These are phyloP conservation scores for Colletotrichum echinochloae DNA, from an alignment of 2,329 filamentous ascomycete species.

Conservation along the genomic window DNA sequence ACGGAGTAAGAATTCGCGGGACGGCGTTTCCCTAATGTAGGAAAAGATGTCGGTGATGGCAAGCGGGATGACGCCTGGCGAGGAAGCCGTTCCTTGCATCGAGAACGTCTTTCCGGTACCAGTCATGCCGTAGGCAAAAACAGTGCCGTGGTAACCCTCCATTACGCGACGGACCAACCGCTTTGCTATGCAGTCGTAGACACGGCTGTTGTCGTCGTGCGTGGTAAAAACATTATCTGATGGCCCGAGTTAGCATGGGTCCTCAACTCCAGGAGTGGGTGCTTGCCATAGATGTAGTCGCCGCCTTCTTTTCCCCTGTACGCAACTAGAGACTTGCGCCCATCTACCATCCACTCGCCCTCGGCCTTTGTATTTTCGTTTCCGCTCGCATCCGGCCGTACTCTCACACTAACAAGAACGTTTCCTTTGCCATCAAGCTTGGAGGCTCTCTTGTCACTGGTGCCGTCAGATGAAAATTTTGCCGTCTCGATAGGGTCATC, in stretches of 20 bases:
- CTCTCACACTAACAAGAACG: constrained; percentile 93
- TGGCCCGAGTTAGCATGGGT: constrained; percentile 41
- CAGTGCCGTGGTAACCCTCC: constrained; percentile 98
- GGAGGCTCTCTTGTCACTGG: constrained; percentile 61
- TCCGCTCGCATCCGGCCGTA: constrained; percentile 83
- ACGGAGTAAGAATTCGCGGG: constrained; percentile 90
- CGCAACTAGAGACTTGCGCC: constrained; percentile 82
- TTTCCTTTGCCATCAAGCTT: constrained; percentile 87
- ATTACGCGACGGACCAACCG: constrained; percentile 95
- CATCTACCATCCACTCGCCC: constrained; percentile 93
- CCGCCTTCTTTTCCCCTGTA: constrained; percentile 91
- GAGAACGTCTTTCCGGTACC: constrained; percentile 99
- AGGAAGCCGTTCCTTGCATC: constrained; percentile 97
- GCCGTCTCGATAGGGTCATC: constrained; percentile 77
- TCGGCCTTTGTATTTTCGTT: constrained; percentile 71
- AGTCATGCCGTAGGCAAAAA: constrained; percentile 99
- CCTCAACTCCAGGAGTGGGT: not conserved
- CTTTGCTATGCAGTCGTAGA: constrained; percentile 95
- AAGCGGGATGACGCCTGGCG: constrained; percentile 94
- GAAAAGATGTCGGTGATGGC: constrained; percentile 99
- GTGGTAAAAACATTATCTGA: constrained; percentile 96
- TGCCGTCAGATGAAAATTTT: constrained; percentile 46
- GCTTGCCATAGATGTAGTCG: constrained; percentile 88
- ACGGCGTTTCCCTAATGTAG: constrained; percentile 96
- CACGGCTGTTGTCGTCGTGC: constrained; percentile 91